phyloP scores from a whole-genome alignment of 805 yeast species.

The Zygosaccharomyces siamensis region DNA sequence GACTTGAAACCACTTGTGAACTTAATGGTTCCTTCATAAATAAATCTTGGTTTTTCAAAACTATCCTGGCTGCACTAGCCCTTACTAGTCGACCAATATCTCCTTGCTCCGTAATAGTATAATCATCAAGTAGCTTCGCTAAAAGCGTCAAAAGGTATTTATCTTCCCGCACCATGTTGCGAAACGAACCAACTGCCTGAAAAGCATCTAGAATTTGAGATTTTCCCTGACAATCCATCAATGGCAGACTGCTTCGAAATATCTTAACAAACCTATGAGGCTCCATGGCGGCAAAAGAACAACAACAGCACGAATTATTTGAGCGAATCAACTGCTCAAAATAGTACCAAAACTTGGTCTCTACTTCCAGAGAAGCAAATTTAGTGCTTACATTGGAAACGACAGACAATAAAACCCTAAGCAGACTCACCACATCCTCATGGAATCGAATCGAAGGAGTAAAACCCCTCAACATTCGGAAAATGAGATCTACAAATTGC shows the following conservation, averaged over 20 bases:
- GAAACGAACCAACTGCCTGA: conserved; percentile 1
- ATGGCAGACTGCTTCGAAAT: conserved; percentile 5
- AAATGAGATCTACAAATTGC: conserved; percentile 16
- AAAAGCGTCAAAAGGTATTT: conserved; percentile 2
- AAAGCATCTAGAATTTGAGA: conserved; percentile 15
- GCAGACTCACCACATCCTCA: conserved; percentile 1
- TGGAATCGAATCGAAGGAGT: conserved; percentile 8
- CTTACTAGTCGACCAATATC: conserved; percentile 87
- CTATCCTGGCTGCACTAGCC: conserved; percentile 35
- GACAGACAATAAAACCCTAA: neutral
- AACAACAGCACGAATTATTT: conserved; percentile 19
- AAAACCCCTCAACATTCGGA: conserved; percentile 20
- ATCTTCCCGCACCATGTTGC: conserved; percentile 3
- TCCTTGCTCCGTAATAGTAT: conserved; percentile 74
- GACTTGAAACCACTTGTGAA: conserved; percentile 29
- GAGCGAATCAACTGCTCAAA: conserved; percentile 17
- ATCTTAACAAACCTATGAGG: conserved; percentile 6
- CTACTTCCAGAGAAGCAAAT: conserved; percentile 3
- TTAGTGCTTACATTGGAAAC: neutral
- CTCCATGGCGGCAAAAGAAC: conserved; percentile 17
- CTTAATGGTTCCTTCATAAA: conserved; percentile 10
- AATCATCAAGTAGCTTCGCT: conserved; percentile 57
- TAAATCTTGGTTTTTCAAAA: conserved; percentile 1
- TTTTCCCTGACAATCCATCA: conserved; percentile 19
- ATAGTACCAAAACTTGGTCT: conserved; percentile 6